Evolutionary conservation across 2,329 filamentous ascomycete species (phyloP), one percentile per base, ranked within the genome.

Genomic region (Phyllachora maydis): DNA sequence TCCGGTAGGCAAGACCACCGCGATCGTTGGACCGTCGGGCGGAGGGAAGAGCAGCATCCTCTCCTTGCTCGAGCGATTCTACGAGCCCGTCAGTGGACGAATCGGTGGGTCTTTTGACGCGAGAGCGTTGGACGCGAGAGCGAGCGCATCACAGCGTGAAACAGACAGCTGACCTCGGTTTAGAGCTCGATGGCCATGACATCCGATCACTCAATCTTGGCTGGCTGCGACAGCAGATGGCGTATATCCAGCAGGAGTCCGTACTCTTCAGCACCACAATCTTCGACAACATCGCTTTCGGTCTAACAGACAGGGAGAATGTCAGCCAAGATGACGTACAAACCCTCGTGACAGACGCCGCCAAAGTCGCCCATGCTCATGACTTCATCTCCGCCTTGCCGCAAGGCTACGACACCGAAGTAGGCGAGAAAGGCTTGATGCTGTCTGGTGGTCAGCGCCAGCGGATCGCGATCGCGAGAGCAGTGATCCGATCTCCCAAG

Each of bases 371-470:
- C 9, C 93, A 95, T 36, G 85, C 85, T 1, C 83, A 95, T 42
- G 82, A 91, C 33, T 98, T 98, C 42, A 73, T 98, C 33, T 64
- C 56, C 5, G 50, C 60, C 8, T 61, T 95, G 2, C 82, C 88
- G 0, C 76, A 95, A 35, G 76, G 77, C 2, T 95, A 95, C 38
- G 66, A 92, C 33, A 95, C 88, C 0, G 72, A 90, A 33, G 85
- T 95, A n/a, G 88, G 88, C 27, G 82, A 95, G 46, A 73, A 83
- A 31, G 88, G 88, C 7, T 91, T 92, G 42, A 52, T 93, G 24
- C 59, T 98, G 6, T 91, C 79, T 26, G 88, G 88, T 43, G 88
- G 88, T 17, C 88, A 98, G 49, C 92, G 93, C 47, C 88, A 95
- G 49, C 78, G 88, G 36, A 90, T 95, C 40, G 83, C 85, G 8